These are phyloP conservation scores for Onygena corvina DNA, from an alignment of 2,329 filamentous ascomycete species.

Conservation along the genomic window DNA sequence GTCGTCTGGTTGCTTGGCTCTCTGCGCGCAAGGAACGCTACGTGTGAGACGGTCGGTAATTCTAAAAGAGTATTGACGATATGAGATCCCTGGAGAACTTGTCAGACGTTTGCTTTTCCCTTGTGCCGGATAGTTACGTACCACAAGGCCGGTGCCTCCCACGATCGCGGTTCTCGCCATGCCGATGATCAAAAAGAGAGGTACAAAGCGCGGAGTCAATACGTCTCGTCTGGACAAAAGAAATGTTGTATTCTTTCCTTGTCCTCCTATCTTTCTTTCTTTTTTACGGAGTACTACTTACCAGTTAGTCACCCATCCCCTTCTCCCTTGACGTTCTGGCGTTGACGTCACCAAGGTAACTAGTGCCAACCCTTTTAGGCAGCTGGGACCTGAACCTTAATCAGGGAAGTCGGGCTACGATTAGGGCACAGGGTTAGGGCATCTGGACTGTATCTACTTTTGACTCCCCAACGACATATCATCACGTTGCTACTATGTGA, in stretches of 20 bases:
- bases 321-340: neutral
- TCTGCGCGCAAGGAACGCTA: conserved; percentile 38
- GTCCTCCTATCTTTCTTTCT: neutral
- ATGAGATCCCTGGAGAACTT: conserved; percentile 58
- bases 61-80: conserved; percentile 50
- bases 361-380: neutral
- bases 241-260: neutral
- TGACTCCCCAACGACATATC: no score
- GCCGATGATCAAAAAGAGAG: neutral
- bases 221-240: no score
- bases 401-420: neutral
- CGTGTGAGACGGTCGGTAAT: conserved; percentile 27
- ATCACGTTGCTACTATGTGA: no score
- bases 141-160: conserved; percentile 15
- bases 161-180: conserved; percentile 15
- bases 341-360: neutral
- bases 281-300: no score
- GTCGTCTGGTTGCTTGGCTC: conserved; percentile 36
- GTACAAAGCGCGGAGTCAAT: neutral
- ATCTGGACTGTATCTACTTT: neutral
- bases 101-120: neutral
- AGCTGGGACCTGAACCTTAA: neutral
- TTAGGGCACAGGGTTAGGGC: conserved; percentile 4
- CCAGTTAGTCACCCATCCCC: neutral
- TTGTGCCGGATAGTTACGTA: neutral